A percentile compares a stretch with the other conserved stretches of the same genome.
phyloP scores from a whole-genome alignment of 148 eudicot genomes.

The Rhododendron vialii region DNA sequence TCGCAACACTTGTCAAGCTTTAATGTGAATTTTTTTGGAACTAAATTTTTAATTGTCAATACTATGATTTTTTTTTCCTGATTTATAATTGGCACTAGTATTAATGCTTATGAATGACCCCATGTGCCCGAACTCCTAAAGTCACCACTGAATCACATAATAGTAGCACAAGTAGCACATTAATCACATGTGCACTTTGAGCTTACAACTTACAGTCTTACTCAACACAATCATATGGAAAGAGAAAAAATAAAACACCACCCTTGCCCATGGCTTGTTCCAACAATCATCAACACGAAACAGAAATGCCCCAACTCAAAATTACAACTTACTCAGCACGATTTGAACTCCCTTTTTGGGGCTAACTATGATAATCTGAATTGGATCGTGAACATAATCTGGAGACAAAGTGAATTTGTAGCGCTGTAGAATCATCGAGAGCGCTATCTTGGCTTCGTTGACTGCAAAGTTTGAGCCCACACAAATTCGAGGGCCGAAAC shows the following conservation, averaged over 20 bases:
- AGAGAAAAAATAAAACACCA: not conserved
- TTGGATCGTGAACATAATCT: not conserved
- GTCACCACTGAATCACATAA: too few species aligned
- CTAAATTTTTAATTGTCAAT: too few species aligned
- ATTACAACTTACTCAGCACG: not conserved
- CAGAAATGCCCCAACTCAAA: not conserved
- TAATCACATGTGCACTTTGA: too few species aligned
- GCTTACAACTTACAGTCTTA: too few species aligned
- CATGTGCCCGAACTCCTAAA: too few species aligned
- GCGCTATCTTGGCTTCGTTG: not conserved
- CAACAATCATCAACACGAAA: not conserved
- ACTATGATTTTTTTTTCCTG: too few species aligned
- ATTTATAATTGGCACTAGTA: too few species aligned
- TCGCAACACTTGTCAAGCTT: too few species aligned
- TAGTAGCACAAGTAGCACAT: too few species aligned
- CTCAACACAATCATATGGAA: too few species aligned
- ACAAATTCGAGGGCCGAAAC: not conserved
- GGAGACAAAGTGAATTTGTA: not conserved
- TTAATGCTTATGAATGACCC: too few species aligned
- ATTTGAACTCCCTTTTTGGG: not conserved
- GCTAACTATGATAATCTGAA: not conserved
- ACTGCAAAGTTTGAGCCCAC: constrained; percentile 9
- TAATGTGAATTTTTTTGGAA: too few species aligned
- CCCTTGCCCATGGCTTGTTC: not conserved
- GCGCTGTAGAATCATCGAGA: not conserved